Evolutionary conservation across 305 asterid species (phyloP).

Genomic region (Fraxinus velutina): DNA sequence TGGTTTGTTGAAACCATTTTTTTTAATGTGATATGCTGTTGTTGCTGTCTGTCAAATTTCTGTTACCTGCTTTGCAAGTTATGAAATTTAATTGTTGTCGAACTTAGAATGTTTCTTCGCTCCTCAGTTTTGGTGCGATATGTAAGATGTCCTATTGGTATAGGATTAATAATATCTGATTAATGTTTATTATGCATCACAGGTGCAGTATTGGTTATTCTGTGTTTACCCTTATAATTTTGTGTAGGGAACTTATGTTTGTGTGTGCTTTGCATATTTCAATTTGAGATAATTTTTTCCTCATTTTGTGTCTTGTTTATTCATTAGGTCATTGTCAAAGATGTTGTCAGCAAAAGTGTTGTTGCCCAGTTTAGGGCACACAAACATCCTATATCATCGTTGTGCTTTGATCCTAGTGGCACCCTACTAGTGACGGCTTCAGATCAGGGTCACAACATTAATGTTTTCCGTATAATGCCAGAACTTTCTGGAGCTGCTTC

Average conservation of each 20-base stretch:
- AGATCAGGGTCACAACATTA: conserved; percentile 85
- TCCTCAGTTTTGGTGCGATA: background rate
- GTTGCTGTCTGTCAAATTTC: background rate
- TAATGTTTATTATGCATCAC: conserved; percentile 33
- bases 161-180: background rate
- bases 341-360: conserved; percentile 59
- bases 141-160: background rate
- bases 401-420: conserved; percentile 92
- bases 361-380: conserved; percentile 91
- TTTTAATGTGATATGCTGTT: background rate
- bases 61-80: background rate
- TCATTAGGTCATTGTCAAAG: conserved; percentile 82
- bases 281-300: background rate
- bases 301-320: conserved; percentile 16
- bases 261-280: background rate
- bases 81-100: background rate
- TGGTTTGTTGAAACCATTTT: background rate
- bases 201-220: background rate
- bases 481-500: conserved; percentile 41
- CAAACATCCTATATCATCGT: conserved; percentile 72
- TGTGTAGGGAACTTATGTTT: conserved; percentile 11
- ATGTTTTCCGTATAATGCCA: conserved; percentile 76
- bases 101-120: background rate
- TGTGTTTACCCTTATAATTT: background rate
- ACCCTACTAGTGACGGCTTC: conserved; percentile 87